A percentile compares a stretch with the other conserved stretches of the same genome.
Conservation (phyloP, 78 protist species). For the Polysphondylium violaceum region DNA sequence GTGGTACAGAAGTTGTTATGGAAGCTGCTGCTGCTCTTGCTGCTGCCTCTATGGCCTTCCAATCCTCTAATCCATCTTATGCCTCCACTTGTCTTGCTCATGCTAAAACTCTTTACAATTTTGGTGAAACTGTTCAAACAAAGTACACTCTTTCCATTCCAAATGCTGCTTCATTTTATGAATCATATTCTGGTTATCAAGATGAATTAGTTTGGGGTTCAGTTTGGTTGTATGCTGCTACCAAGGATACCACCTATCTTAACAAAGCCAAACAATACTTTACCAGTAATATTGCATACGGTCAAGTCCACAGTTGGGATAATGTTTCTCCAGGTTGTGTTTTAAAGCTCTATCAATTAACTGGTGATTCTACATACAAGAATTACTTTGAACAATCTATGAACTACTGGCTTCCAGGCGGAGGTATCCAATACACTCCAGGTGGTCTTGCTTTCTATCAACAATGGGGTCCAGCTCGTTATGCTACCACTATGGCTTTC, state of each 20-base stretch:
- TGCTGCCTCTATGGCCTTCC: constrained; percentile 19
- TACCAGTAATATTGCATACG: not conserved
- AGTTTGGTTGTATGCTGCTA: constrained; percentile 63
- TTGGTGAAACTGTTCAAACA: constrained; percentile 25
- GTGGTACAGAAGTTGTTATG: constrained; percentile 72
- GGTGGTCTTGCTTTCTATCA: constrained; percentile 52
- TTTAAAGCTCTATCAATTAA: constrained; percentile 4
- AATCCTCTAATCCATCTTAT: constrained; percentile 20
- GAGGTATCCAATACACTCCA: constrained; percentile 30
- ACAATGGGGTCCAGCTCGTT: constrained; percentile 71
- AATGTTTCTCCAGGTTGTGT: constrained; percentile 47
- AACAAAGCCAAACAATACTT: constrained; percentile 24
- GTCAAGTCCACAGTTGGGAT: constrained; percentile 56
- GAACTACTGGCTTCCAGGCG: constrained; percentile 52
- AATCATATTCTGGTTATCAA: constrained; percentile 34
- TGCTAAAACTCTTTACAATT: constrained; percentile 40
- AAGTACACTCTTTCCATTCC: constrained; percentile 13
- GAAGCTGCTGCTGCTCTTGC: constrained; percentile 75
- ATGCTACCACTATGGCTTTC: constrained; percentile 60
- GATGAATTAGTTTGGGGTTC: constrained; percentile 78
- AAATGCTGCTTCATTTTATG: constrained; percentile 9
- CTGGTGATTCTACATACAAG: not conserved
- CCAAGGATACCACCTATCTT: constrained; percentile 11
- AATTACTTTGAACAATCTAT: not conserved
- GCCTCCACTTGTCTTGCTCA: constrained; percentile 19